Conservation (phyloP, 345 rosid species). For the Citrus glauca region DNA sequence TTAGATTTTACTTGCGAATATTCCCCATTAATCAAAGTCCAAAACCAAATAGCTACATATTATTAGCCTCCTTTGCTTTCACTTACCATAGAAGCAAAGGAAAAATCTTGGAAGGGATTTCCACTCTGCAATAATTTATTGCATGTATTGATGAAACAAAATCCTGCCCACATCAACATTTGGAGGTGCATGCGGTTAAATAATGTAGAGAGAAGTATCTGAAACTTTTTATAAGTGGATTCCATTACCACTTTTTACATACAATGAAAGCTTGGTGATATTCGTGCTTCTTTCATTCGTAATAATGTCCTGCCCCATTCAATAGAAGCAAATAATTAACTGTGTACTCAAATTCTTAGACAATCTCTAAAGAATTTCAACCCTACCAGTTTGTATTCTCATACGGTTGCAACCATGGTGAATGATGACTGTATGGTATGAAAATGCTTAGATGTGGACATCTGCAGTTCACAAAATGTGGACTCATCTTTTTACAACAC, state of each 20-base stretch:
- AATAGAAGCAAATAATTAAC: too few relatives aligned
- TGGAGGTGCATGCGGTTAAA: background rate
- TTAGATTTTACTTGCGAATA: background rate
- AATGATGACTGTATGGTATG: too few relatives aligned
- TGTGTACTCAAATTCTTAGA: too few relatives aligned
- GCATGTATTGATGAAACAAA: background rate
- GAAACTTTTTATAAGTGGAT: background rate
- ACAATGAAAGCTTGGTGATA: background rate
- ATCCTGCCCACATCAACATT: background rate
- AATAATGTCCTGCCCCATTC: too few relatives aligned
- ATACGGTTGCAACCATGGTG: too few relatives aligned
- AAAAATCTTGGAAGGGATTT: background rate
- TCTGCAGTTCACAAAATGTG: too few relatives aligned
- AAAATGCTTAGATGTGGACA: too few relatives aligned
- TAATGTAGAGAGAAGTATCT: background rate
- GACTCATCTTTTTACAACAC: too few relatives aligned
- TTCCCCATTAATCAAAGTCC: background rate
- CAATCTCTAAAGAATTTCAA: too few relatives aligned
- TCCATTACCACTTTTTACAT: background rate
- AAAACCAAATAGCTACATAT: background rate
- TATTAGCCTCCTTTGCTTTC: background rate
- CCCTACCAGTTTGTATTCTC: too few relatives aligned
- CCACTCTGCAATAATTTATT: background rate
- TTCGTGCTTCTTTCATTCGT: background rate
- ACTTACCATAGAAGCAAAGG: background rate